Conservation (phyloP, 2,329 filamentous ascomycete species). For the Atkinsonella hypoxylon region DNA sequence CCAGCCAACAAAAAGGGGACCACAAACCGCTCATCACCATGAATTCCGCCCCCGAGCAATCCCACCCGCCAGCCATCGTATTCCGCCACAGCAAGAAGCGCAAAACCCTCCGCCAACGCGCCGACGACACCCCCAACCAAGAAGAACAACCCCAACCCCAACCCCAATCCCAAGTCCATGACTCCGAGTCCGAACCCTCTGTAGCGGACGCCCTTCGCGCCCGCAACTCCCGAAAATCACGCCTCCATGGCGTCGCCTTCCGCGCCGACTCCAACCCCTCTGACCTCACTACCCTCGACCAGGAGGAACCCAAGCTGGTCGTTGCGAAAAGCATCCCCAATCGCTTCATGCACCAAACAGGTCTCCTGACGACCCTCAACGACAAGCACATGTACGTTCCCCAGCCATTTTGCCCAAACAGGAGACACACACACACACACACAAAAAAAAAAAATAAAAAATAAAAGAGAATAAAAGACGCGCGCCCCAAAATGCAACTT, state of each 20-base stretch:
- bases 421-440: too few species aligned
- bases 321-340: constrained; percentile 19
- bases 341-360: constrained; percentile 63
- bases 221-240: constrained; percentile 38
- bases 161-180: not conserved
- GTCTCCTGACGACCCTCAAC: constrained; percentile 49
- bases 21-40: constrained; percentile 6
- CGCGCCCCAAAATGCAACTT: not conserved
- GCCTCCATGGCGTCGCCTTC: constrained; percentile 46
- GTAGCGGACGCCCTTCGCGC: constrained; percentile 39
- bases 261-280: constrained; percentile 20
- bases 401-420: constrained; percentile 2
- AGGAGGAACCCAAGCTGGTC: constrained; percentile 19
- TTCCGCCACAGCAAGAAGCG: constrained; percentile 49
- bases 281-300: constrained; percentile 15
- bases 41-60: constrained; percentile 13
- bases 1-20: not conserved
- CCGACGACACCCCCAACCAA: constrained; percentile 12
- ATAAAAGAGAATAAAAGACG: not conserved
- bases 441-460: not conserved
- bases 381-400: constrained; percentile 67
- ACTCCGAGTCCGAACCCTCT: constrained; percentile 20
- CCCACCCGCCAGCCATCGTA: constrained; percentile 23
- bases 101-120: constrained; percentile 45
- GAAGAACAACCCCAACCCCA: not conserved